Conservation (phyloP, 2,329 filamentous ascomycete species). For the Neonectria magnoliae region DNA sequence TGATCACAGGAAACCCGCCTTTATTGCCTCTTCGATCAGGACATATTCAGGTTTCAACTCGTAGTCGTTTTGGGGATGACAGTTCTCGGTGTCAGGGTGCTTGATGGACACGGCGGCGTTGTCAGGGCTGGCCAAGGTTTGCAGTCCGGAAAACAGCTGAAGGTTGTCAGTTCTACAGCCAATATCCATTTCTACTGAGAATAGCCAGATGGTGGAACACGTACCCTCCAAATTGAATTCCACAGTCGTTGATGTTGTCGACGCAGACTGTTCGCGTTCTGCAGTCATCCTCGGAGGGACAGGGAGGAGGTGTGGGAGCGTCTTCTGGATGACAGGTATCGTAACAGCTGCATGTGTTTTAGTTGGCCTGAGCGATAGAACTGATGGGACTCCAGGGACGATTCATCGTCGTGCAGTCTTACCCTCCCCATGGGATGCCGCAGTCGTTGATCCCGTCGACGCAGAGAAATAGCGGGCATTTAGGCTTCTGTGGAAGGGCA, state of each 20-base stretch:
- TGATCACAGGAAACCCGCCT: not conserved
- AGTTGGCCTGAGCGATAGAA: constrained; percentile 1
- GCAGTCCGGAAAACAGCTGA: constrained; percentile 40
- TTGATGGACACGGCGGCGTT: constrained; percentile 30
- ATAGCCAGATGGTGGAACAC: not conserved
- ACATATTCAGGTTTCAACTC: not conserved
- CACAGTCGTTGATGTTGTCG: constrained; percentile 39
- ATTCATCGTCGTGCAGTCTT: not conserved
- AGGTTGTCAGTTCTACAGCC: not conserved
- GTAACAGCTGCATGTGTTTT: constrained; percentile 41
- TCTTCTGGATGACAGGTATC: constrained; percentile 40
- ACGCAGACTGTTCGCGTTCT: constrained; percentile 39
- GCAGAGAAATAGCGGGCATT: constrained; percentile 34
- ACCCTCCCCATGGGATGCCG: constrained; percentile 42
- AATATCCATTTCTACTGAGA: too few species aligned
- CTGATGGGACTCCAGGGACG: not conserved
- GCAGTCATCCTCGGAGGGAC: constrained; percentile 34
- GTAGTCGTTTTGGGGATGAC: too few species aligned
- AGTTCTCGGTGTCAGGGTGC: not conserved
- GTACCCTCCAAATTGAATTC: constrained; percentile 38
- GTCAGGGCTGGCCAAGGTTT: constrained; percentile 24
- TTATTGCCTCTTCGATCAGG: too few species aligned
- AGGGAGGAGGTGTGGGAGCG: constrained; percentile 35
- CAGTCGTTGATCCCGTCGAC: constrained; percentile 44
- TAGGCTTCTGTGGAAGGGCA: constrained; percentile 14